These are phyloP conservation scores for Diaporthe longicolla DNA, from an alignment of 2,329 filamentous ascomycete species.

Conservation along the genomic window DNA sequence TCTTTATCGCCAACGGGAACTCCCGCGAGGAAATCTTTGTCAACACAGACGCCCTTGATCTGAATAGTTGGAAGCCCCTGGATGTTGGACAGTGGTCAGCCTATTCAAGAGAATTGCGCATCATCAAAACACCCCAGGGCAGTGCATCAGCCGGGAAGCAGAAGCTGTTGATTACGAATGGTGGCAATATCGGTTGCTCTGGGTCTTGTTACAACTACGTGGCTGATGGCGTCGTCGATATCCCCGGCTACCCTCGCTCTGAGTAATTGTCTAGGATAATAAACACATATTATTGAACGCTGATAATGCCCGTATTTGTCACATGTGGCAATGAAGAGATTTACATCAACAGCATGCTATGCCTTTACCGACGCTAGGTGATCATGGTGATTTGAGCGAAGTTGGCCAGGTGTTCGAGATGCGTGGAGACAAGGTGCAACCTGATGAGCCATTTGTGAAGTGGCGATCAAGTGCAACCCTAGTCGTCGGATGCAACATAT, in stretches of 20 bases:
- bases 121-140: conserved; percentile 1
- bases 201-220: conserved; percentile 5
- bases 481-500: no score
- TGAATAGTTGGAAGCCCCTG: neutral
- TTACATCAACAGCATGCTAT: no score
- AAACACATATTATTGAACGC: neutral
- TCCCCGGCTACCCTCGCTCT: neutral
- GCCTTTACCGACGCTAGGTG: no score
- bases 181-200: conserved; percentile 19
- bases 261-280: neutral
- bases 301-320: no score
- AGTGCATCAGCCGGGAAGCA: neutral
- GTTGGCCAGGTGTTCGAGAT: no score
- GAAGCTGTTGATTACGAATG: conserved; percentile 7
- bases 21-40: conserved; percentile 17
- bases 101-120: conserved; percentile 16
- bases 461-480: no score
- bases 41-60: conserved; percentile 4
- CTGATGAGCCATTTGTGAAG: no score
- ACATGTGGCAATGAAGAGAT: no score
- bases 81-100: conserved; percentile 20
- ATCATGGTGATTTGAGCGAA: no score
- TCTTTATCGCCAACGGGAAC: conserved; percentile 14
- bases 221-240: conserved; percentile 5
- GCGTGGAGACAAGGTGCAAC: no score